Percentiles rank a stretch among this genome's conserved stretches.
Conservation (phyloP, 257 asterid genomes). For the Solanum clarkiae region DNA sequence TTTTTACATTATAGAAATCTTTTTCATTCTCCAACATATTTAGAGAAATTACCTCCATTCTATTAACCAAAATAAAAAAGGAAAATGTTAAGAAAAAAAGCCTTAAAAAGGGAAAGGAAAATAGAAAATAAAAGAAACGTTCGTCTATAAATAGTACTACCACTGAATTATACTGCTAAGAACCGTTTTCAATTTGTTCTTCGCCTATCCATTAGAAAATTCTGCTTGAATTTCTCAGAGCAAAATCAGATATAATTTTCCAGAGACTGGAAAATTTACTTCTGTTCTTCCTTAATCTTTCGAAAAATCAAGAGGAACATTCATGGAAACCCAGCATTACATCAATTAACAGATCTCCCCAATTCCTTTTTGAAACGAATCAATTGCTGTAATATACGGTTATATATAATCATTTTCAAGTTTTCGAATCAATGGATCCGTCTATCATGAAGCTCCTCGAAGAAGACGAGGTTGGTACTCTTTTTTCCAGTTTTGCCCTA, state of each 20-base stretch:
- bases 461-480: constrained; percentile 66
- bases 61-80: too few species aligned
- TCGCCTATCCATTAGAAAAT: background rate
- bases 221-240: background rate
- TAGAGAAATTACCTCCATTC: background rate
- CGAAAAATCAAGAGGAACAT: background rate
- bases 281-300: background rate
- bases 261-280: background rate
- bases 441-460: constrained; percentile 73
- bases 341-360: background rate
- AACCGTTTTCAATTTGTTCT: background rate
- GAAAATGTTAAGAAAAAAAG: background rate
- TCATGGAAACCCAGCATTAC: background rate
- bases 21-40: too few species aligned
- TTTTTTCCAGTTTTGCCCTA: background rate
- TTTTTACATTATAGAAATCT: too few species aligned
- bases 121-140: background rate
- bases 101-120: background rate
- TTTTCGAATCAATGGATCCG: constrained; percentile 44
- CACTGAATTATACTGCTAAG: background rate
- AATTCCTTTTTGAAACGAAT: background rate
- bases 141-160: background rate
- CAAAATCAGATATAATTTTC: background rate
- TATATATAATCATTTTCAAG: background rate
- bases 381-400: background rate